phyloP scores from a whole-genome alignment of 2,329 filamentous ascomycete genomes.

The Huntiella decipiens region DNA sequence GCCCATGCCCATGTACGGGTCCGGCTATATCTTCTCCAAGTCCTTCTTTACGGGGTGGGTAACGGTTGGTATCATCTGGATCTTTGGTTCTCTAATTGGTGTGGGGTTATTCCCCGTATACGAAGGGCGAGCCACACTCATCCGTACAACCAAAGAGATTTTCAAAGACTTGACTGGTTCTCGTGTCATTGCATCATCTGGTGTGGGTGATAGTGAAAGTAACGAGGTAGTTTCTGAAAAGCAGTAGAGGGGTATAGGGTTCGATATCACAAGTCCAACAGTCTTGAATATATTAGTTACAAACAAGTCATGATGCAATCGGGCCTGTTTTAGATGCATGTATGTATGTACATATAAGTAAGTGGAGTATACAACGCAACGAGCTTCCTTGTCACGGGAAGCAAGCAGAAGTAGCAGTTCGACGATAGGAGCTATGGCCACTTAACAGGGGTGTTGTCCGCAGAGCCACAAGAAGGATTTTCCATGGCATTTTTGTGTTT shows the following conservation, averaged over 20 bases:
- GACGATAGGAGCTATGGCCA: too few species aligned
- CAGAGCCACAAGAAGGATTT: neutral
- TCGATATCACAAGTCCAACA: conserved; percentile 8
- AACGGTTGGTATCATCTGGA: conserved; percentile 58
- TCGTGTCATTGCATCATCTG: too few species aligned
- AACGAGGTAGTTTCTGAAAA: too few species aligned
- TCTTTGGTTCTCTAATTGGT: conserved; percentile 51
- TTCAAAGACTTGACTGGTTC: conserved; percentile 15
- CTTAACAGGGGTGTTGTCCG: too few species aligned
- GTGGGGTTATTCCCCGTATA: conserved; percentile 69
- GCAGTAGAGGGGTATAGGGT: conserved; percentile 8
- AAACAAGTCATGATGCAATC: neutral
- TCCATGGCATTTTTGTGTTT: neutral
- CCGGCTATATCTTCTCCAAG: conserved; percentile 63
- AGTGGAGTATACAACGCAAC: neutral
- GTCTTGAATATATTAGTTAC: neutral
- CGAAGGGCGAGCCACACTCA: conserved; percentile 54
- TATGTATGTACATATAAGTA: too few species aligned
- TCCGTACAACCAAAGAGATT: conserved; percentile 24
- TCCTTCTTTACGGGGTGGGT: conserved; percentile 73
- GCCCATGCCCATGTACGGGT: conserved; percentile 84
- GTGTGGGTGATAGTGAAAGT: too few species aligned
- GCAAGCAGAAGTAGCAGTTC: too few species aligned
- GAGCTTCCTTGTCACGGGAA: too few species aligned
- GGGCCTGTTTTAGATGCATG: neutral